Conservation (phyloP, 2,329 filamentous ascomycete genomes). For the Cladophialophora bantiana region DNA sequence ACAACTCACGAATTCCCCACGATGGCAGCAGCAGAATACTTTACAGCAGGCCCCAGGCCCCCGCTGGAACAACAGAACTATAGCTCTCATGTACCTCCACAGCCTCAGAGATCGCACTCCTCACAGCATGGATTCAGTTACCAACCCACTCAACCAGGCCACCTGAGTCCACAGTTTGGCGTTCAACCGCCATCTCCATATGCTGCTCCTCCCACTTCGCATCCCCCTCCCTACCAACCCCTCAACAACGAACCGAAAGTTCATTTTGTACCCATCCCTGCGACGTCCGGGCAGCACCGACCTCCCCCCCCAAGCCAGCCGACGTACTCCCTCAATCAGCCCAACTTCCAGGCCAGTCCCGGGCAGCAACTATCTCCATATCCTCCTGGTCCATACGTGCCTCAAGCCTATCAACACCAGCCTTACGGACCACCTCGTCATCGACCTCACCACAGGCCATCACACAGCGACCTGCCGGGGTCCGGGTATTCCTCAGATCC, state of each 20-base stretch:
- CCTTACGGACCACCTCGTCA: constrained; percentile 17
- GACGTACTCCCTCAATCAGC: constrained; percentile 27
- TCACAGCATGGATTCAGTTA: constrained; percentile 21
- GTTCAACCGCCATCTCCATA: constrained; percentile 22
- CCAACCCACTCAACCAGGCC: constrained; percentile 19
- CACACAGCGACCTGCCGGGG: constrained; percentile 16
- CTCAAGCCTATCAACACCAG: constrained; percentile 29
- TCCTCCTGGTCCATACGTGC: constrained; percentile 26
- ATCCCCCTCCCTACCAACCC: constrained; percentile 36
- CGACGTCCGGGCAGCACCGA: constrained; percentile 25
- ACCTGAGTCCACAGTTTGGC: constrained; percentile 27
- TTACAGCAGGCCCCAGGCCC: constrained; percentile 29
- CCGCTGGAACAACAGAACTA: constrained; percentile 26
- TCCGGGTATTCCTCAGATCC: constrained; percentile 40
- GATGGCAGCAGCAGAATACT: constrained; percentile 41
- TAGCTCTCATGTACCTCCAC: constrained; percentile 25
- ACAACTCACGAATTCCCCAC: background rate
- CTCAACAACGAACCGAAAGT: constrained; percentile 32
- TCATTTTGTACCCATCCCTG: constrained; percentile 32
- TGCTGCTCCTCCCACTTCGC: constrained; percentile 34
- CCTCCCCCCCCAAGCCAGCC: constrained; percentile 32
- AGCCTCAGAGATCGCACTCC: constrained; percentile 28
- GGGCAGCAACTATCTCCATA: constrained; percentile 23
- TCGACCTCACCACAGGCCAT: constrained; percentile 16
- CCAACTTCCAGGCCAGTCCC: constrained; percentile 26